Base-by-base conservation (phyloP, 2,329 filamentous ascomycete genomes). In the Tolypocladium sp. region DNA sequence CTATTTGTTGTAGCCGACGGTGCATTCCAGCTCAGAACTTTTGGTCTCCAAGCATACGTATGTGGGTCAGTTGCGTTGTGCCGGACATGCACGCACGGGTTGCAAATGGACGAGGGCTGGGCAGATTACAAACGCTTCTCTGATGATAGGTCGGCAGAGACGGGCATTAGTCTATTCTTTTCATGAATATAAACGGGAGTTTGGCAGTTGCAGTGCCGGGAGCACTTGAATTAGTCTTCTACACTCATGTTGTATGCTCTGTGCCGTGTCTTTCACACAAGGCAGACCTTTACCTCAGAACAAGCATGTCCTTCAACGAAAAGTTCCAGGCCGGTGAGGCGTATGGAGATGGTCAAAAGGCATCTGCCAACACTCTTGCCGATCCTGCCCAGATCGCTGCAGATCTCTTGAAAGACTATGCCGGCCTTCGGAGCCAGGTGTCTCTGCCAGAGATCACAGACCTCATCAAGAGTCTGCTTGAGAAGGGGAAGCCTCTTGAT, bases 401-500 rank as follows among this genome's bases (percentile, higher is more conserved):
- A 33, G 68, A 70, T 27, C 57, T 75, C 17, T 55, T 75, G 53
- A 74, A 68, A 55, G 70, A 74, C 55, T 68, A 62, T 57, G 57
- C 58, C 35, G 68, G 67, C 15, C 56, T 73, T 41, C 62, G 66
- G 3, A 65, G 64, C 51, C 66, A 72, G 57, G 68, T 64, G 1
- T 68, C 68, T 30, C 46, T 65, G 17, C 46, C 63, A 5, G 64
- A 76, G 55, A 59, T 76, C 15, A 63, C 65, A 6, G 65, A 58
- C 5, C 68, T 76, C 35, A 64, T 76, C 51, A 70, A 73, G 22
- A 65, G 67, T 40, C 57, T 74, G 17, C 62, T 59, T 5, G 58
- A 66, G 2, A 76, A 77, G n/a, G 81, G 82, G 3, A 74, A 82
- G 49, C 77, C 78, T 9, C 71, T 83, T 20, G 76, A 89, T 65